phyloP scores from a whole-genome alignment of 805 yeast genomes.

The Starmerella sirachaensis region DNA sequence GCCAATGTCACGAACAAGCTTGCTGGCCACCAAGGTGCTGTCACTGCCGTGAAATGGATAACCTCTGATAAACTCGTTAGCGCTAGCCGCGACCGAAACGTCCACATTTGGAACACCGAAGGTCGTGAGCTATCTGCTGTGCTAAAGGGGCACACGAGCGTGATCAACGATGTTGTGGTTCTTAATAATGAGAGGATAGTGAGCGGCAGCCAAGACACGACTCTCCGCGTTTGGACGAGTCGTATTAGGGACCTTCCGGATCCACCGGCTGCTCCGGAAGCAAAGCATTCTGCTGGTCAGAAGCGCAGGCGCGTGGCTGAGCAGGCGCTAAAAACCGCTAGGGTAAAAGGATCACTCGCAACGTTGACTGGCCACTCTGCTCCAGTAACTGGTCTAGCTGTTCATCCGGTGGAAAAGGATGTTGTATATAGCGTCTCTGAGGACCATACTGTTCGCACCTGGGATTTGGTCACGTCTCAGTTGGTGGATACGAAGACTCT shows the following conservation, averaged over 20 bases:
- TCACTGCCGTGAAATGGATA: slow-evolving; percentile 71
- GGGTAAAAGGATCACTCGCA: slow-evolving; percentile 72
- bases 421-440: slow-evolving; percentile 92
- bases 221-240: slow-evolving; percentile 82
- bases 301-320: slow-evolving; percentile 77
- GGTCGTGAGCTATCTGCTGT: slow-evolving; percentile 59
- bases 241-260: slow-evolving; percentile 70
- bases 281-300: slow-evolving; percentile 63
- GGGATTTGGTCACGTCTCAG: slow-evolving; percentile 85
- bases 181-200: slow-evolving; percentile 40
- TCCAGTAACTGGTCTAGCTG: slow-evolving; percentile 76
- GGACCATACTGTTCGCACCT: slow-evolving; percentile 88
- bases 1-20: slow-evolving; percentile 73
- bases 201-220: slow-evolving; percentile 73
- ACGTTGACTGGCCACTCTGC: slow-evolving; percentile 69
- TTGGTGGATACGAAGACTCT: slow-evolving; percentile 82
- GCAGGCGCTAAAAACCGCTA: slow-evolving; percentile 52
- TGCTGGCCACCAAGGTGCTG: slow-evolving; percentile 80
- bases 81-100: slow-evolving; percentile 78
- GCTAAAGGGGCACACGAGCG: slow-evolving; percentile 78
- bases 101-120: slow-evolving; percentile 61
- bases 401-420: slow-evolving; percentile 58
- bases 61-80: slow-evolving; percentile 64
- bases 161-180: slow-evolving; percentile 59
- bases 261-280: slow-evolving; percentile 24